Evolutionary conservation across 2,329 filamentous ascomycete genomes (phyloP).

Genomic region (Amesomyces nigricolor): DNA sequence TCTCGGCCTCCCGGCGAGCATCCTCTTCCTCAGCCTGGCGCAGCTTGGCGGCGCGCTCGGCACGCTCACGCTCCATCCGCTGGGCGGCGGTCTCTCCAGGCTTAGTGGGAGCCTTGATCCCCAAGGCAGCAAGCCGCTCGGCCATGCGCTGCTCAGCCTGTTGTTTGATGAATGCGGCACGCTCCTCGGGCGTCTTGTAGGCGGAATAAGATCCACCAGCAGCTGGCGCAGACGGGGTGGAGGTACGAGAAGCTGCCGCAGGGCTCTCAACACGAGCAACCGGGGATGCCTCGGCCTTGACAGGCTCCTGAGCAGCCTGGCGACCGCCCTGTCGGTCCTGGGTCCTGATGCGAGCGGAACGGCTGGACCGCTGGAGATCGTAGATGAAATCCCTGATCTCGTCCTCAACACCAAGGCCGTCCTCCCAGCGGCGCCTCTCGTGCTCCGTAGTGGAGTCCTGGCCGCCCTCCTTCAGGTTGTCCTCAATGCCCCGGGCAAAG

Average conservation of each 20-base stretch:
- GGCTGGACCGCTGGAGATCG: constrained; percentile 82
- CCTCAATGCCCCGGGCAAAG: constrained; percentile 78
- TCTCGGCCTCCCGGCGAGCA: constrained; percentile 77
- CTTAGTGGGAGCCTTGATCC: constrained; percentile 78
- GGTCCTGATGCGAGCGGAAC: constrained; percentile 62
- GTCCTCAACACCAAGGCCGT: constrained; percentile 91
- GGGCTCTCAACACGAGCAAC: constrained; percentile 45
- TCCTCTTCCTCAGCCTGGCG: constrained; percentile 93
- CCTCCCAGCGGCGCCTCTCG: constrained; percentile 90
- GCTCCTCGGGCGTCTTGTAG: constrained; percentile 87
- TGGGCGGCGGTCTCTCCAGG: constrained; percentile 76
- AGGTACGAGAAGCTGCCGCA: constrained; percentile 47
- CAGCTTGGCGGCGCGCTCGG: constrained; percentile 80
- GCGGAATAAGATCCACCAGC: constrained; percentile 65
- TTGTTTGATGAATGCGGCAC: constrained; percentile 93
- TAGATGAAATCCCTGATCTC: constrained; percentile 98
- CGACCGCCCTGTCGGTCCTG: constrained; percentile 51
- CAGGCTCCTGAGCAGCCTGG: constrained; percentile 38
- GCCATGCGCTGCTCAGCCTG: constrained; percentile 97
- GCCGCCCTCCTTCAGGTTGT: constrained; percentile 75
- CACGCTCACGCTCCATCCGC: constrained; percentile 79
- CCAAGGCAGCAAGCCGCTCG: constrained; percentile 86
- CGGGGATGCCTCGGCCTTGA: constrained; percentile 41
- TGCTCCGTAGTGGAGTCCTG: constrained; percentile 76
- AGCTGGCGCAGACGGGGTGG: constrained; percentile 41